phyloP scores from a whole-genome alignment of 805 yeast genomes.

The Candida awuae region DNA sequence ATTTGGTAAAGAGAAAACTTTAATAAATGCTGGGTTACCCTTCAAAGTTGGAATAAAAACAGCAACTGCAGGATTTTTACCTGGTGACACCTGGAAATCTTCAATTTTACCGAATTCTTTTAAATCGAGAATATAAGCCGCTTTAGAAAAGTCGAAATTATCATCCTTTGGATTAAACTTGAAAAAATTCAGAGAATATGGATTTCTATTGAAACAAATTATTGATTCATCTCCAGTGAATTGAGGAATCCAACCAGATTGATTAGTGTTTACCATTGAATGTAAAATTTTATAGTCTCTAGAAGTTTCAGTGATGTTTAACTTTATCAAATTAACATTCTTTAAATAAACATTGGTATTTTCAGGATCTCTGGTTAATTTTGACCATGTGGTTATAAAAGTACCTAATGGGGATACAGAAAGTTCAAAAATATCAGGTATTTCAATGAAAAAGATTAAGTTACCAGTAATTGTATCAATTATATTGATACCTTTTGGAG shows the following conservation, averaged over 20 bases:
- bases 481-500: slow-evolving; percentile 51
- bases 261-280: slow-evolving; percentile 69
- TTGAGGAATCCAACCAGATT: slow-evolving; percentile 90
- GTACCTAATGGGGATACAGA: slow-evolving; percentile 85
- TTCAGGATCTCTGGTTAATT: slow-evolving; percentile 57
- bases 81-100: slow-evolving; percentile 67
- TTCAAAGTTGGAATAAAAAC: slow-evolving; percentile 79
- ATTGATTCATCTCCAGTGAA: slow-evolving; percentile 73
- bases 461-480: slow-evolving; percentile 48
- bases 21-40: slow-evolving; percentile 85
- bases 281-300: slow-evolving; percentile 22
- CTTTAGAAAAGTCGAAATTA: slow-evolving; percentile 35
- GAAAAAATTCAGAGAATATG: slow-evolving; percentile 61
- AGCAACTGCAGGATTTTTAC: slow-evolving; percentile 83
- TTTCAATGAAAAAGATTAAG: slow-evolving; percentile 39
- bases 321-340: slow-evolving; percentile 71
- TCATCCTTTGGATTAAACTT: slow-evolving; percentile 32
- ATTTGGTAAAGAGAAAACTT: slow-evolving; percentile 74
- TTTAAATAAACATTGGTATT: slow-evolving; percentile 68
- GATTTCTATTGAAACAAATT: slow-evolving; percentile 46
- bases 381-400: slow-evolving; percentile 81
- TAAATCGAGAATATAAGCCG: slow-evolving; percentile 52
- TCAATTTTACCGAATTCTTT: slow-evolving; percentile 41
- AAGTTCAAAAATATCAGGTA: slow-evolving; percentile 69
- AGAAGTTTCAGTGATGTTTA: slow-evolving; percentile 24